Conservation (phyloP, 352 stramenopile species). For the Blastocystis sp. region DNA sequence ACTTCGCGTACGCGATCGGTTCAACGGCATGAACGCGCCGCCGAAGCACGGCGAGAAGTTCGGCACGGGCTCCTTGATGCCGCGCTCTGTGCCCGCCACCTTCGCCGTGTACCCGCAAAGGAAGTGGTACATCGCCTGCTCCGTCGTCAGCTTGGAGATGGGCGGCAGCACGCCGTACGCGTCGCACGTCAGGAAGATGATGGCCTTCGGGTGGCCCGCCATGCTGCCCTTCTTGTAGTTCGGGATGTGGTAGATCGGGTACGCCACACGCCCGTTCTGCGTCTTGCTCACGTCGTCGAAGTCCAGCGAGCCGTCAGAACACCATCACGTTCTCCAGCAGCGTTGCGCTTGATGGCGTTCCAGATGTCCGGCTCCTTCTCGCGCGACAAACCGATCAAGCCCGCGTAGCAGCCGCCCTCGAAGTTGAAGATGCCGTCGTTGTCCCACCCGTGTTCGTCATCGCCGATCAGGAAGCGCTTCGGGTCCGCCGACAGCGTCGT, state of each 20-base stretch:
- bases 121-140: constrained; percentile 96
- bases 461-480: constrained; percentile 85
- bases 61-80: constrained; percentile 88
- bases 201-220: constrained; percentile 89
- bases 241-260: constrained; percentile 97
- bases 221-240: constrained; percentile 83
- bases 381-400: constrained; percentile 90
- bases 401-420: constrained; percentile 95
- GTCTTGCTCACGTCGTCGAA: constrained; percentile 93
- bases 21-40: constrained; percentile 90
- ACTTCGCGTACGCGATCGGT: constrained; percentile 91
- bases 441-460: constrained; percentile 96
- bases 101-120: constrained; percentile 96
- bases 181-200: constrained; percentile 96
- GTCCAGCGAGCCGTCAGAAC: constrained; percentile 79
- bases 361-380: constrained; percentile 96
- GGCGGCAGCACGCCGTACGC: constrained; percentile 93
- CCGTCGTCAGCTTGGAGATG: constrained; percentile 84
- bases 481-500: constrained; percentile 84
- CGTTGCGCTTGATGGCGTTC: constrained; percentile 90
- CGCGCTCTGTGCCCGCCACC: constrained; percentile 93
- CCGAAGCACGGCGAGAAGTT: constrained; percentile 96
- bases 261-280: constrained; percentile 95
- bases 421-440: constrained; percentile 96
- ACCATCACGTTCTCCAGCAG: constrained; percentile 93